Evolutionary conservation across 345 rosid genomes (phyloP), one percentile per base, ranked within the genome.

Genomic region (Linum tenue): DNA sequence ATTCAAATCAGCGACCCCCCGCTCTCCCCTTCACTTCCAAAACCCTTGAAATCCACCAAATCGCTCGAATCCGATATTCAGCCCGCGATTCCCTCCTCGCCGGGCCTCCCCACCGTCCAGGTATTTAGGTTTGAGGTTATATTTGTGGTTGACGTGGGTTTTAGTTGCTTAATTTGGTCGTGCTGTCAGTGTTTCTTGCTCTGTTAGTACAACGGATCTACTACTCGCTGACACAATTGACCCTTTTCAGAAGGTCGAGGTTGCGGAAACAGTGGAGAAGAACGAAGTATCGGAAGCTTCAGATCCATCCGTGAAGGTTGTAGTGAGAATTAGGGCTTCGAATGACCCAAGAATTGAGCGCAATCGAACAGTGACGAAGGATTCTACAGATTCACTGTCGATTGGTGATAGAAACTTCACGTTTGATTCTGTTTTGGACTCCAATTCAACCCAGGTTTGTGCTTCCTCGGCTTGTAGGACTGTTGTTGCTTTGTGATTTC

Each of bases 251-350:
- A 62, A 80, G 89, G 70, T 68, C 53, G 84, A 73, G 65, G n/a
- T 65, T 2, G 15, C 56, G 15, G 73, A 63, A 69, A 59, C 74
- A 31, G 82, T 74, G 15, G 51, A 43, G 72, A 72, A 69, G 40
- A 60, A 38, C 63, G 74, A 71, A 64, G 78, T 51, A 40, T 64
- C 75, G 59, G 67, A 51, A 65, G 59, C 59, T 65, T 70, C 70
- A 60, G 95, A 86, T 75, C 85, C 89, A n/a, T 67, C 87, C 7
- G 96, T 90, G 48, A 86, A 88, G 95, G 97, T 88, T 73, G 87
- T 80, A 59, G 95, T 87, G 80, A 84, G 99, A 79, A 77, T 94
- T 64, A 88, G 82, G 69, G 91, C 88, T 6, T 73, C 63, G 5
- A 83, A 65, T 65, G 79, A 70, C 36, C 73, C 61, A 35, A 82